Evolutionary conservation across 2,329 filamentous ascomycete genomes (phyloP), one percentile per base, ranked within the genome.

Genomic region (Chrysosporium queenslandicum): DNA sequence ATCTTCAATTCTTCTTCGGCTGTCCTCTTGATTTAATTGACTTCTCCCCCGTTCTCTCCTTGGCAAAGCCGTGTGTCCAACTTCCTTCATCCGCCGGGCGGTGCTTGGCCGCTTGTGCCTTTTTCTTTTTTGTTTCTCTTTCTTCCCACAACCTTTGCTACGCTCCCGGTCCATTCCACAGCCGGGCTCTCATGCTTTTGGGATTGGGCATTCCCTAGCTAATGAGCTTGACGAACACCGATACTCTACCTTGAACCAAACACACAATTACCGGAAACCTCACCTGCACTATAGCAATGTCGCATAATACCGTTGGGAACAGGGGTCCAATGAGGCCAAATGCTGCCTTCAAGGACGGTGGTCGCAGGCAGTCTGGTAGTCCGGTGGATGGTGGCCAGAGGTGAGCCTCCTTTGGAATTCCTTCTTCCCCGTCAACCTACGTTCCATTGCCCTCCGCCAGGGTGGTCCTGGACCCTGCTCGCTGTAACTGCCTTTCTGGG

Each of bases 321-420:
- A 66, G 71, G 56, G 65, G 71, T 57, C 72, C 75, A 55, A 64
- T 77, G 63, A 77, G 78, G 64, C 71, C 74, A 61, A 74, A 64
- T 63, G 66, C 71, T 55, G 68, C 66, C 58, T 71, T 68, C 55
- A 80, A 78, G 66, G 69, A 79, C 64, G 69, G 68, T 56, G 68
- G 70, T 64, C 76, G 77, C 65, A 78, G 77, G 66, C 77, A 78
- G 62, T 69, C 75, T 58, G 74, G 69, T 53, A 79, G 76, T 64
- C 77, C 78, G 56, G 69, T 74, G 42, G 77, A 80, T 62, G 72
- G 68, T 57, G 70, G 66, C 60, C 73, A 76, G 64, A 77, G 75
- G 78, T 80, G 73, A 68, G 76, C 50, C 54, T 58, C 49, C 37
- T 40, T 48, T 41, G 6, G 4, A 50, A 39, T 53, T 52, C 46